phyloP scores from a whole-genome alignment of 2,329 filamentous ascomycete genomes.

The Aspergillus piperis region DNA sequence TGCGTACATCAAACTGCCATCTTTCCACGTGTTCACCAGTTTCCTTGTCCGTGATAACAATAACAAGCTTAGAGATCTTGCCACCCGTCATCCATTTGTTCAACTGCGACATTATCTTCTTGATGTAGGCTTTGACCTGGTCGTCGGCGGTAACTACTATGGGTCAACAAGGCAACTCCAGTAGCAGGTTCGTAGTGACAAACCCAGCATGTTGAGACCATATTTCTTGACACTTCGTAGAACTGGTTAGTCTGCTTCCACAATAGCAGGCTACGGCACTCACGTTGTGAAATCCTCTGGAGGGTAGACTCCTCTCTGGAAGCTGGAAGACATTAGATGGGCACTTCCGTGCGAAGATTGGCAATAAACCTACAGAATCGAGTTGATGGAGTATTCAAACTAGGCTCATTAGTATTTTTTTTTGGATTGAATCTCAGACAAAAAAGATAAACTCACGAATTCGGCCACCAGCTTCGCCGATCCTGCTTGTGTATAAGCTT shows the following conservation, averaged over 20 bases:
- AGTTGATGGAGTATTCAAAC: slow-evolving; percentile 98
- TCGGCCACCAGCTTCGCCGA: slow-evolving; percentile 88
- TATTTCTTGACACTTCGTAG: slow-evolving; percentile 83
- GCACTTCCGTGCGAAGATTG: slow-evolving; percentile 14
- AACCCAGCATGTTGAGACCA: slow-evolving; percentile 93
- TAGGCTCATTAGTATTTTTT: slow-evolving; percentile 33
- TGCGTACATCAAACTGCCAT: slow-evolving; percentile 90
- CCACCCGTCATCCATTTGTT: slow-evolving; percentile 97
- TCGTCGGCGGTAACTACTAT: slow-evolving; percentile 82
- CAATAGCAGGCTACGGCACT: slow-evolving; percentile 29
- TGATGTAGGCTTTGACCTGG: slow-evolving; percentile 98
- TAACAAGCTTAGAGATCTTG: slow-evolving; percentile 95
- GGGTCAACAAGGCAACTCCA: slow-evolving; percentile 17
- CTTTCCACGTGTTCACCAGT: slow-evolving; percentile 93
- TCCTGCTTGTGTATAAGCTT: slow-evolving; percentile 48
- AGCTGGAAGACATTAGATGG: slow-evolving; percentile 53
- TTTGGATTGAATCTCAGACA: not conserved
- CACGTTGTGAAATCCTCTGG: slow-evolving; percentile 95
- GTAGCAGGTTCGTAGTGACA: slow-evolving; percentile 21
- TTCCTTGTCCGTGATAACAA: slow-evolving; percentile 96
- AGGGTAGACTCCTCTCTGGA: slow-evolving; percentile 81
- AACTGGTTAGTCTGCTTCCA: slow-evolving; percentile 5
- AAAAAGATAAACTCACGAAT: slow-evolving; percentile 66
- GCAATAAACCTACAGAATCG: slow-evolving; percentile 71
- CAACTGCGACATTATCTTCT: slow-evolving; percentile 97